Percentiles rank a stretch among this genome's conserved stretches.
These are phyloP conservation scores for Cucurbita pepo DNA, from an alignment of 306 rosid species.

Conservation along the genomic window DNA sequence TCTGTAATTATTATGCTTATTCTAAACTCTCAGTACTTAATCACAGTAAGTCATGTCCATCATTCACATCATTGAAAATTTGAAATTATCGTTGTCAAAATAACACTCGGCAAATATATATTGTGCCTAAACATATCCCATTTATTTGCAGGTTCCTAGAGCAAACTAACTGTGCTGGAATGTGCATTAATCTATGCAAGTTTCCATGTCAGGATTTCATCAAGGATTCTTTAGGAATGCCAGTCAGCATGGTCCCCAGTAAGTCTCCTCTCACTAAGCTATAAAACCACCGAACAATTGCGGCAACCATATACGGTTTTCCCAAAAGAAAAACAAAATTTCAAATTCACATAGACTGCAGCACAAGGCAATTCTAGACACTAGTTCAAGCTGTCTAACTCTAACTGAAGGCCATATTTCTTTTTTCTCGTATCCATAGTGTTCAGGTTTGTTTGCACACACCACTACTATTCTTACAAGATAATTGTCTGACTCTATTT, in stretches of 20 bases:
- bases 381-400: neutral
- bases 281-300: neutral
- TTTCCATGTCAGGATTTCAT: slow-evolving; percentile 66
- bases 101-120: neutral
- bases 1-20: neutral
- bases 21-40: neutral
- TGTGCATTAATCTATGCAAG: slow-evolving; percentile 84
- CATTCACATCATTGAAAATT: neutral
- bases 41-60: neutral
- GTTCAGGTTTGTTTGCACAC: neutral
- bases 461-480: neutral
- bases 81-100: neutral
- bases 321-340: neutral
- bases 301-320: neutral
- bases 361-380: slow-evolving; percentile 1
- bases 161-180: slow-evolving; percentile 66
- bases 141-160: slow-evolving; percentile 55
- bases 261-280: slow-evolving; percentile 19
- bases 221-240: slow-evolving; percentile 60
- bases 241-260: slow-evolving; percentile 89
- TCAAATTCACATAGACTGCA: neutral
- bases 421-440: neutral
- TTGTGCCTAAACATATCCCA: neutral
- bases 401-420: neutral
- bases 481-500: neutral